Evolutionary conservation across 2,329 filamentous ascomycete species (phyloP).

Genomic region (Trichoderma sp.): DNA sequence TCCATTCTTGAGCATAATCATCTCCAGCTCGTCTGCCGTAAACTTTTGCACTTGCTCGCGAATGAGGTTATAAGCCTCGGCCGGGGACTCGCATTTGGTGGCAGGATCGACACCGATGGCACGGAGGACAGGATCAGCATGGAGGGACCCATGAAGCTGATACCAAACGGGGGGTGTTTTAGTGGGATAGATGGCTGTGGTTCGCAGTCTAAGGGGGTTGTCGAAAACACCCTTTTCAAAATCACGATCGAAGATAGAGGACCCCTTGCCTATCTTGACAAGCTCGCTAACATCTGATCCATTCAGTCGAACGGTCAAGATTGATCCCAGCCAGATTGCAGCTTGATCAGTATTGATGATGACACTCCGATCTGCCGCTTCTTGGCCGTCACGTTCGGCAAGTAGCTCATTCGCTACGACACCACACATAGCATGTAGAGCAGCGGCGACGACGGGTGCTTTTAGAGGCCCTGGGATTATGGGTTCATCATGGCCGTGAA

Average conservation of each 20-base stretch:
- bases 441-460: neutral
- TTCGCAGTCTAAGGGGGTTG: neutral
- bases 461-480: neutral
- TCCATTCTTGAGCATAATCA: slow-evolving; percentile 26
- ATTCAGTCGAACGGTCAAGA: neutral
- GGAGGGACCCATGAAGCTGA: neutral
- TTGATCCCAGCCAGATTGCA: neutral
- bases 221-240: neutral
- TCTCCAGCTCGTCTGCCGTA: slow-evolving; percentile 26
- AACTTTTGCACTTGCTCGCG: neutral
- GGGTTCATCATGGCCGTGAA: neutral
- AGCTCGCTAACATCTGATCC: neutral
- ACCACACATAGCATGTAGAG: neutral
- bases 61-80: neutral
- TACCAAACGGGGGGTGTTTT: neutral
- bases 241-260: neutral
- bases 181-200: neutral
- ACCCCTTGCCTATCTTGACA: neutral
- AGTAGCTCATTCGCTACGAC: neutral
- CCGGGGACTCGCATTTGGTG: neutral
- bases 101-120: neutral
- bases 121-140: neutral
- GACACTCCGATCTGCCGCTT: neutral
- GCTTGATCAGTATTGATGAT: neutral
- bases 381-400: neutral